Evolutionary conservation across 805 yeast genomes (phyloP).

Genomic region (Zygotorulaspora florentina): DNA sequence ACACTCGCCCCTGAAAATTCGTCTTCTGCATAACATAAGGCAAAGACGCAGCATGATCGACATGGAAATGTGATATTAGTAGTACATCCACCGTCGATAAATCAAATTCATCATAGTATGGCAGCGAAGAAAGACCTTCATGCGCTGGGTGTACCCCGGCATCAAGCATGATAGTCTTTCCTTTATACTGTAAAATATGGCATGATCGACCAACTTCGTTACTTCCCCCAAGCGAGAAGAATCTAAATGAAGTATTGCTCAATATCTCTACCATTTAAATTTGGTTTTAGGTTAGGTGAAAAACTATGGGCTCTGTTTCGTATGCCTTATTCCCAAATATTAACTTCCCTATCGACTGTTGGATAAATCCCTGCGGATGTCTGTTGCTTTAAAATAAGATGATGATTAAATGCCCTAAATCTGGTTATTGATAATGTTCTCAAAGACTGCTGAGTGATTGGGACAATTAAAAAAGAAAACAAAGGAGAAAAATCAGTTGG

Average conservation of each 20-base stretch:
- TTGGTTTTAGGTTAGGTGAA: background rate
- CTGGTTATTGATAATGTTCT: no score
- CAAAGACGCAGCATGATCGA: slow-evolving; percentile 96
- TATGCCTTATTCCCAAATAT: slow-evolving; percentile 5
- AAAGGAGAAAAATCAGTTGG: background rate
- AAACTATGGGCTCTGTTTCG: background rate
- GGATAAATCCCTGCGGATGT: slow-evolving; percentile 6
- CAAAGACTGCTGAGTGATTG: no score
- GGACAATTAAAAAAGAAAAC: background rate
- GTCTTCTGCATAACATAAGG: slow-evolving; percentile 99
- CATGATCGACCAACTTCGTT: slow-evolving; percentile 97
- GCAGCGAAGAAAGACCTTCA: slow-evolving; percentile 83
- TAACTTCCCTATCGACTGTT: slow-evolving; percentile 10
- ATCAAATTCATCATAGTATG: slow-evolving; percentile 94
- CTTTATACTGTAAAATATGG: slow-evolving; percentile 86
- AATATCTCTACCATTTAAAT: slow-evolving; percentile 13
- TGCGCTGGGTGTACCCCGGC: slow-evolving; percentile 98
- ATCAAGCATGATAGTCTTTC: slow-evolving; percentile 92
- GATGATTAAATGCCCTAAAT: background rate
- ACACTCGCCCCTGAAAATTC: slow-evolving; percentile 88
- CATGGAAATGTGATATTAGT: slow-evolving; percentile 89
- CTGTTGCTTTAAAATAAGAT: background rate
- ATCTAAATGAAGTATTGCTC: slow-evolving; percentile 46
- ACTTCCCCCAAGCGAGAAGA: slow-evolving; percentile 95
- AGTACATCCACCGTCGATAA: slow-evolving; percentile 79